Conservation (phyloP, 1,284 basidiomycete species). For the Sanghuangporus weigelae region DNA sequence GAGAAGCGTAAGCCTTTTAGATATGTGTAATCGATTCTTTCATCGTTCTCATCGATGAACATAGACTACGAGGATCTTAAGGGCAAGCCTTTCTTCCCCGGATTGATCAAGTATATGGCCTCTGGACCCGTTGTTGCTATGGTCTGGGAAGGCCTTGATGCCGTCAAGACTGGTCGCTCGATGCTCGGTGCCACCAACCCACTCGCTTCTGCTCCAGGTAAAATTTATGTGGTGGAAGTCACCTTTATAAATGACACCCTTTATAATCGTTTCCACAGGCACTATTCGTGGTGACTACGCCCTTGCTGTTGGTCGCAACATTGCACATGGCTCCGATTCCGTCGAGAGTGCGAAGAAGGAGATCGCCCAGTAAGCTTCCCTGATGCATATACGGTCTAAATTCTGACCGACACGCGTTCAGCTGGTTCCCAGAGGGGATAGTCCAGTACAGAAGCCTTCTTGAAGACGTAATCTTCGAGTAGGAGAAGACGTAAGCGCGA, state of each 20-base stretch:
- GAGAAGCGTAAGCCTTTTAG: conserved; percentile 61
- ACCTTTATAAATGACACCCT: neutral
- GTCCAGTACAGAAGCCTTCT: conserved; percentile 69
- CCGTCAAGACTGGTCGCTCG: conserved; percentile 92
- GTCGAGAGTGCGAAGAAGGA: conserved; percentile 91
- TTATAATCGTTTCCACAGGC: conserved; percentile 35
- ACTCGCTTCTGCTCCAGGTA: conserved; percentile 81
- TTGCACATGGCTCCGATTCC: conserved; percentile 92
- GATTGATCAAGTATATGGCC: conserved; percentile 91
- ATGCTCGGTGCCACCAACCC: conserved; percentile 99
- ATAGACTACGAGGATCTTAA: conserved; percentile 92
- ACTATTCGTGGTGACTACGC: conserved; percentile 93
- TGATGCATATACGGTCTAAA: neutral
- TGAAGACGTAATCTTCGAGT: conserved; percentile 83
- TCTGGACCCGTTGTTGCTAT: conserved; percentile 95
- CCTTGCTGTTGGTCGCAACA: conserved; percentile 90
- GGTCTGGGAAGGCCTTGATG: conserved; percentile 96
- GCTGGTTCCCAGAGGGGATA: conserved; percentile 84
- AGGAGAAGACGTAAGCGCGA: conserved; percentile 28
- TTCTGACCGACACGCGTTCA: conserved; percentile 25
- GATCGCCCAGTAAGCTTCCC: conserved; percentile 70
- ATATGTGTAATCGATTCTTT: conserved; percentile 3
- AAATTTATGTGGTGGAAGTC: conserved; percentile 18
- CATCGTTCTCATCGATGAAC: conserved; percentile 11
- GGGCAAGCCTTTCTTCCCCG: conserved; percentile 89